These are phyloP conservation scores for Boletus insuetus DNA, from an alignment of 768 basidiomycete genomes.

Conservation along the genomic window DNA sequence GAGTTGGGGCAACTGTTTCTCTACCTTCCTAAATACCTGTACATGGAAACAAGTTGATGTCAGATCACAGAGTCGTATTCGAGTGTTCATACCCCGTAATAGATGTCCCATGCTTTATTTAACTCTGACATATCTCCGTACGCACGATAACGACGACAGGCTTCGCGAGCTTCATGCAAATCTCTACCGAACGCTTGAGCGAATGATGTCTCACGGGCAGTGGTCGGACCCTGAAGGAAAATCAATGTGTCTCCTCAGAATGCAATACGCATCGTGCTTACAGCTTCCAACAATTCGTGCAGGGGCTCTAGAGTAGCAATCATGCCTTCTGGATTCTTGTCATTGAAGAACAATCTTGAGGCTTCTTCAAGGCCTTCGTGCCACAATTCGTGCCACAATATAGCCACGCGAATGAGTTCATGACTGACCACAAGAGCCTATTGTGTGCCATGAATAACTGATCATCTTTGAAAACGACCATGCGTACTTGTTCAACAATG, in stretches of 20 bases:
- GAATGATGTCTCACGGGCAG: conserved; percentile 93
- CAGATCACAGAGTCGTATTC: background rate
- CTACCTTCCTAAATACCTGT: conserved; percentile 93
- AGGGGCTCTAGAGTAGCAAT: conserved; percentile 88
- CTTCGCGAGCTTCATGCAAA: conserved; percentile 87
- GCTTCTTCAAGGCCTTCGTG: conserved; percentile 98
- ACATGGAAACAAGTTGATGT: background rate
- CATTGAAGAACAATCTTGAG: conserved; percentile 93
- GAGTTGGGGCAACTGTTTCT: conserved; percentile 87
- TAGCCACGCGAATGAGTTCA: conserved; percentile 95
- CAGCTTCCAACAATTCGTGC: conserved; percentile 88
- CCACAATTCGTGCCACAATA: conserved; percentile 99
- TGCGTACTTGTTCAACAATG: conserved; percentile 82
- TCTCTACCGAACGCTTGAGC: conserved; percentile 92
- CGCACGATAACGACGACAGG: conserved; percentile 79
- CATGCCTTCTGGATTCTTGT: conserved; percentile 97
- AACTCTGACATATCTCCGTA: conserved; percentile 87
- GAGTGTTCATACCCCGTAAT: conserved; percentile 71
- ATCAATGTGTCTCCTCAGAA: background rate
- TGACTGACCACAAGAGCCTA: conserved; percentile 86
- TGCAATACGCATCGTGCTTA: conserved; percentile 32
- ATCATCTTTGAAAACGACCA: background rate
- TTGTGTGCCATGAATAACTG: background rate
- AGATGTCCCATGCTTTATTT: conserved; percentile 99
- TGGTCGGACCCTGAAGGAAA: conserved; percentile 75